Conservation (phyloP, 1,139 yeast species). For the Yamadazyma epiphylla region DNA sequence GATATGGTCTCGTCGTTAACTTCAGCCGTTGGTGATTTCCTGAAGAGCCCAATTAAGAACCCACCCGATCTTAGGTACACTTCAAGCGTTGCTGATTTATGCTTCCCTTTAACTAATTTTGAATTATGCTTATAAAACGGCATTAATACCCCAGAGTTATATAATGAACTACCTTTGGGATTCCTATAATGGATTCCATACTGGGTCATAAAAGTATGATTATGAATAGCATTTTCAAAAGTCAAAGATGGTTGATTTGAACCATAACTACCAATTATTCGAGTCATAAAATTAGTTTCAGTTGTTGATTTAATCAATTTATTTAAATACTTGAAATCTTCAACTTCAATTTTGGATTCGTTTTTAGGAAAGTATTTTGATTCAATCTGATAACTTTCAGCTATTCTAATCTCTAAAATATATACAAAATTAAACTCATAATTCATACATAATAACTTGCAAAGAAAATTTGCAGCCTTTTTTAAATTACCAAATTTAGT, state of each 20-base stretch:
- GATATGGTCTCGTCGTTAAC: conserved; percentile 44
- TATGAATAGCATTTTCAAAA: conserved; percentile 45
- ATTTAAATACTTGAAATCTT: conserved; percentile 34
- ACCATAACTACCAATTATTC: conserved; percentile 50
- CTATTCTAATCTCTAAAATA: conserved; percentile 52
- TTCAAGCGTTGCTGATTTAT: conserved; percentile 21
- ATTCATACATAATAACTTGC: conserved; percentile 35
- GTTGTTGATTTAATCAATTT: conserved; percentile 23
- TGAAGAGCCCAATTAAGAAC: conserved; percentile 51
- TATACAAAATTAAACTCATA: conserved; percentile 49
- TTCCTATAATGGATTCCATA: conserved; percentile 48
- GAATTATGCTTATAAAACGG: conserved; percentile 46
- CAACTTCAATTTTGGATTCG: conserved; percentile 40
- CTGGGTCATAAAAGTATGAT: conserved; percentile 48
- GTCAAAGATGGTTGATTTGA: conserved; percentile 22
- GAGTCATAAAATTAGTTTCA: conserved; percentile 33
- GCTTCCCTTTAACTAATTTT: conserved; percentile 30
- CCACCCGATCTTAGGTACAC: conserved; percentile 56
- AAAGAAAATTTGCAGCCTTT: conserved; percentile 37
- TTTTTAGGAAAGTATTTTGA: conserved; percentile 37
- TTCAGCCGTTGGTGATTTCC: conserved; percentile 18
- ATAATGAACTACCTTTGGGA: conserved; percentile 22
- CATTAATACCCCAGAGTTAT: conserved; percentile 47
- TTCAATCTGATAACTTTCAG: conserved; percentile 40
- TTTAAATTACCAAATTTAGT: conserved; percentile 39